phyloP scores from a whole-genome alignment of 805 yeast genomes.

The Candida railenensis region DNA sequence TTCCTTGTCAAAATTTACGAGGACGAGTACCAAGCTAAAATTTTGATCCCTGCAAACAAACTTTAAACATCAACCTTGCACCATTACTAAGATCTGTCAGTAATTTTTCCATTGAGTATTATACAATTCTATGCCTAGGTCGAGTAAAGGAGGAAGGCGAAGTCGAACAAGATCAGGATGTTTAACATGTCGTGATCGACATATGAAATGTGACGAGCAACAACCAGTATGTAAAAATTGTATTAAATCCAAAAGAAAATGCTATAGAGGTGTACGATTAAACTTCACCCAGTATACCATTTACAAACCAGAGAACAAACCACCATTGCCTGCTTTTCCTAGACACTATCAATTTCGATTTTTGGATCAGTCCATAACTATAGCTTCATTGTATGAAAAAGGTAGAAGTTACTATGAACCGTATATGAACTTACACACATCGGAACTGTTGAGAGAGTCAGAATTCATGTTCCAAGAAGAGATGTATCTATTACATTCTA shows the following conservation, averaged over 20 bases:
- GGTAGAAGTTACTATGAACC: slow-evolving; percentile 32
- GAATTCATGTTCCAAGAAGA: slow-evolving; percentile 24
- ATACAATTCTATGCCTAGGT: neutral
- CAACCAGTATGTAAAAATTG: slow-evolving; percentile 62
- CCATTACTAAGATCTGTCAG: neutral
- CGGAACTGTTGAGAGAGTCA: slow-evolving; percentile 30
- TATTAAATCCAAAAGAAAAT: slow-evolving; percentile 46
- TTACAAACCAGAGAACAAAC: slow-evolving; percentile 27
- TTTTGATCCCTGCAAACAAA: too few species aligned
- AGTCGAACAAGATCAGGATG: slow-evolving; percentile 52
- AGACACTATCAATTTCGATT: slow-evolving; percentile 12
- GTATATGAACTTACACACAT: slow-evolving; percentile 29
- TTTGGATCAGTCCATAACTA: slow-evolving; percentile 44
- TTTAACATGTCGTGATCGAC: slow-evolving; percentile 61
- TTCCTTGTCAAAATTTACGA: too few species aligned
- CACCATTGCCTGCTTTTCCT: neutral
- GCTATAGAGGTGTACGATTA: slow-evolving; percentile 46
- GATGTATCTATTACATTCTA: neutral
- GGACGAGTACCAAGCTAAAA: too few species aligned
- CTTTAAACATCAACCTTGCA: too few species aligned
- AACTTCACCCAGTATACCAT: slow-evolving; percentile 44
- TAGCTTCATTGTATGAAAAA: slow-evolving; percentile 37
- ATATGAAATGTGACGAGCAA: slow-evolving; percentile 67
- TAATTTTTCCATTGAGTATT: neutral
- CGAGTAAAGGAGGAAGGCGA: slow-evolving; percentile 16